These are phyloP conservation scores for Microbotryum silenes-acaulis DNA, from an alignment of 1,284 basidiomycete genomes.

Conservation along the genomic window DNA sequence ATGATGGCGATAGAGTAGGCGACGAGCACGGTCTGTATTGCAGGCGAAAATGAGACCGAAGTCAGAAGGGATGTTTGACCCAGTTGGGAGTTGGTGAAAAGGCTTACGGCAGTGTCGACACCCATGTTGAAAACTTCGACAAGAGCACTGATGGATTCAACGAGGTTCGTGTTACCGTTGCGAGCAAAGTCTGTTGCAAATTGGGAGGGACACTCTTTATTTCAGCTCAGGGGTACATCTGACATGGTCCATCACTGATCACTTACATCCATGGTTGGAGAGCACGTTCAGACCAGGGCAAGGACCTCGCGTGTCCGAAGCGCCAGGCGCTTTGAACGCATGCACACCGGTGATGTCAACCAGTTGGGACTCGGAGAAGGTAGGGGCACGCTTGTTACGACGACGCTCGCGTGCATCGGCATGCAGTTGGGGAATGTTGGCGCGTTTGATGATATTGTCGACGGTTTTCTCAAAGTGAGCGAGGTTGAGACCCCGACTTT, in stretches of 20 bases:
- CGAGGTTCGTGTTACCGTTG: constrained; percentile 5
- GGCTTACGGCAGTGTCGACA: not conserved
- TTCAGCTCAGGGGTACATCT: not conserved
- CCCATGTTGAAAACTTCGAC: constrained; percentile 8
- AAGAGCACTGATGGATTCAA: constrained; percentile 3
- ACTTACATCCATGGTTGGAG: constrained; percentile 8
- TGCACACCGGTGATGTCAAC: constrained; percentile 8
- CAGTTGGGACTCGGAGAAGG: constrained; percentile 2
- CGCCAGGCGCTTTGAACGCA: not conserved
- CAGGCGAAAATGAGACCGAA: not conserved
- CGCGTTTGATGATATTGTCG: constrained; percentile 8
- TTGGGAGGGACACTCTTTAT: not conserved
- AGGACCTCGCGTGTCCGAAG: constrained; percentile 10
- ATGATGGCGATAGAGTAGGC: constrained; percentile 17
- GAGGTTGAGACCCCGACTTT: not conserved
- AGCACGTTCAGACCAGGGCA: constrained; percentile 8
- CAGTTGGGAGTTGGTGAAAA: too few relatives aligned
- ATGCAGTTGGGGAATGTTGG: constrained; percentile 2
- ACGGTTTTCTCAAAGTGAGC: not conserved
- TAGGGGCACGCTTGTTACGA: constrained; percentile 2
- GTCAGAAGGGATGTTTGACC: too few relatives aligned
- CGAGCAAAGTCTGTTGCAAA: constrained; percentile 5
- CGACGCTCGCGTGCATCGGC: not conserved
- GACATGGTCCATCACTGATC: not conserved
- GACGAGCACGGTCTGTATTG: not conserved